Percentiles rank a stretch among this genome's conserved stretches.
Evolutionary conservation across 2,329 filamentous ascomycete species (phyloP).

Genomic region (Trichoderma asperellum): DNA sequence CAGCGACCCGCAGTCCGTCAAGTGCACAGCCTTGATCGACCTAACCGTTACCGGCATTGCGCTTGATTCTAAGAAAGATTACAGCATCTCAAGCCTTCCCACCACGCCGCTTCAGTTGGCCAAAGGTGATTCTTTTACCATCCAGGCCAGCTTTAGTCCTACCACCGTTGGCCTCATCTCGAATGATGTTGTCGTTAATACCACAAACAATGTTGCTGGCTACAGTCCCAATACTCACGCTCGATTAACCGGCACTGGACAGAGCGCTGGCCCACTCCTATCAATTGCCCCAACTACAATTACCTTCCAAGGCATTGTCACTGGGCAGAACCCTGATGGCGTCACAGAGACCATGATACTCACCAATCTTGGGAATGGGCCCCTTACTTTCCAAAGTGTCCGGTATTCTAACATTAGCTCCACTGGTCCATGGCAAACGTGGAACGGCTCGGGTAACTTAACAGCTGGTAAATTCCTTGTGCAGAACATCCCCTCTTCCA

Average conservation of each 20-base stretch:
- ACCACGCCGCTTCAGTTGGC: slow-evolving; percentile 39
- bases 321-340: slow-evolving; percentile 45
- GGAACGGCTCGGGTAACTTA: slow-evolving; percentile 43
- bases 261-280: slow-evolving; percentile 52
- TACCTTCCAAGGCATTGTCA: slow-evolving; percentile 54
- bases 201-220: slow-evolving; percentile 50
- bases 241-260: slow-evolving; percentile 53
- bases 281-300: slow-evolving; percentile 52
- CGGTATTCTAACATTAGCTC: slow-evolving; percentile 49
- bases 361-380: slow-evolving; percentile 53
- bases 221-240: slow-evolving; percentile 53
- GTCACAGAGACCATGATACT: slow-evolving; percentile 51
- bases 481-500: slow-evolving; percentile 48
- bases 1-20: slow-evolving; percentile 42
- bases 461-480: slow-evolving; percentile 55
- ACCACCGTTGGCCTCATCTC: slow-evolving; percentile 52
- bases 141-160: slow-evolving; percentile 52
- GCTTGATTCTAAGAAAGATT: slow-evolving; percentile 41
- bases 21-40: slow-evolving; percentile 53
- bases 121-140: slow-evolving; percentile 46
- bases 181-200: slow-evolving; percentile 52
- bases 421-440: slow-evolving; percentile 50
- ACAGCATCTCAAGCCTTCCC: slow-evolving; percentile 44
- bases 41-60: slow-evolving; percentile 48
- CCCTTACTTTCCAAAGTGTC: slow-evolving; percentile 50